Percentiles rank a stretch among this genome's conserved stretches.
Conservation (phyloP, 306 rosid species). For the Acacia confusa region DNA sequence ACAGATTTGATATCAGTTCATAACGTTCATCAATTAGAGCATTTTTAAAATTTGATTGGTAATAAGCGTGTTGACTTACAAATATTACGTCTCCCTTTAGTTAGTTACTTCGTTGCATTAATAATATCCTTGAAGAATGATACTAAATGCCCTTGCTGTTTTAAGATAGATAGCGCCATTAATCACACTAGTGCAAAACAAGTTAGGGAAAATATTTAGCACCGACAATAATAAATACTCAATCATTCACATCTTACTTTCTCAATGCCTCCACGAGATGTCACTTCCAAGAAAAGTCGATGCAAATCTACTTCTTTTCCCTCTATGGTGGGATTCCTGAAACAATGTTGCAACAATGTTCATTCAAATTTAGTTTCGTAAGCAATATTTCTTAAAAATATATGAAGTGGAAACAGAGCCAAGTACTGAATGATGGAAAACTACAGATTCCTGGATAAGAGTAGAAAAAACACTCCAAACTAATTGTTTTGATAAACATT, state of each 20-base stretch:
- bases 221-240: neutral
- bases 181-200: neutral
- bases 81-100: neutral
- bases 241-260: slow-evolving; percentile 50
- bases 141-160: neutral
- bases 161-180: neutral
- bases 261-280: slow-evolving; percentile 75
- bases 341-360: neutral
- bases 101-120: neutral
- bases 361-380: neutral
- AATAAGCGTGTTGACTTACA: neutral
- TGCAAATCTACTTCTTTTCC: slow-evolving; percentile 83
- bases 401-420: neutral
- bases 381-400: slow-evolving; percentile 3
- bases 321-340: slow-evolving; percentile 78
- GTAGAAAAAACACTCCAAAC: too few relatives aligned
- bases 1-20: neutral
- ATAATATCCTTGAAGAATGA: neutral
- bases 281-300: slow-evolving; percentile 75
- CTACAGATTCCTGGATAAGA: neutral
- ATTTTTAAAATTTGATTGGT: neutral
- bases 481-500: too few relatives aligned
- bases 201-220: neutral
- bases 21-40: neutral
- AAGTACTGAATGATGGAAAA: neutral